These are phyloP conservation scores for Suillus weaverae DNA, from an alignment of 768 basidiomycete genomes.

Conservation along the genomic window DNA sequence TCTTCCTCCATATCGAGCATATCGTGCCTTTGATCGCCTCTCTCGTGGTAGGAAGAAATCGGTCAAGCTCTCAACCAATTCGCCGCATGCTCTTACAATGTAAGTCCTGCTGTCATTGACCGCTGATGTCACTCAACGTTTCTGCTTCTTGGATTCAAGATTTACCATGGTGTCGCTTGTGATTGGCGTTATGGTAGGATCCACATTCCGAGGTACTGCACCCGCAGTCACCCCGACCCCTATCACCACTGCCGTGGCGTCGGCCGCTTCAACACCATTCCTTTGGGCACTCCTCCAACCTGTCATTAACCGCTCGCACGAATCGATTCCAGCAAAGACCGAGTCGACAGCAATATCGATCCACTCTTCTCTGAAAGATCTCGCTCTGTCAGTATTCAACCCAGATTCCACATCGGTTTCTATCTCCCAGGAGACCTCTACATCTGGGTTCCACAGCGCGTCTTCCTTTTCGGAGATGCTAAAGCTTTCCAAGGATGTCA, in stretches of 20 bases:
- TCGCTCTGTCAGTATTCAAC: slow-evolving; percentile 52
- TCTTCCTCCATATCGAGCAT: slow-evolving; percentile 42
- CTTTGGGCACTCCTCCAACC: slow-evolving; percentile 46
- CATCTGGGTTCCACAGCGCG: slow-evolving; percentile 19
- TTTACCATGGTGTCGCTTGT: slow-evolving; percentile 69
- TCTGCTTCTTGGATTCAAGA: slow-evolving; percentile 34
- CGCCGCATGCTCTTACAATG: slow-evolving; percentile 65
- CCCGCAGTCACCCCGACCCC: slow-evolving; percentile 21
- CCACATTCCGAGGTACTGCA: slow-evolving; percentile 19
- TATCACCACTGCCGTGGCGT: slow-evolving; percentile 11
- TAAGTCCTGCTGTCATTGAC: slow-evolving; percentile 36
- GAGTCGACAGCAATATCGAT: slow-evolving; percentile 32
- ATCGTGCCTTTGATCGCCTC: slow-evolving; percentile 47
- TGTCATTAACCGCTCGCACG: slow-evolving; percentile 40
- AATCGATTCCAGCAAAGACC: slow-evolving; percentile 26
- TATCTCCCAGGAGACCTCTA: slow-evolving; percentile 26
- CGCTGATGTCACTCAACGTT: slow-evolving; percentile 13
- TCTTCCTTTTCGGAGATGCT: slow-evolving; percentile 28
- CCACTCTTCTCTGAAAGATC: slow-evolving; percentile 46
- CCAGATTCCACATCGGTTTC: slow-evolving; percentile 41
- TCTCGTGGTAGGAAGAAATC: slow-evolving; percentile 31
- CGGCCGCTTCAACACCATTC: slow-evolving; percentile 25
- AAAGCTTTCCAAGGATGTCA: slow-evolving; percentile 35
- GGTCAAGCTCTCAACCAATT: slow-evolving; percentile 41
- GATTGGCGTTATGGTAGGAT: slow-evolving; percentile 48